Conservation (phyloP, 352 stramenopile species). For the Plasmopara halstedii region DNA sequence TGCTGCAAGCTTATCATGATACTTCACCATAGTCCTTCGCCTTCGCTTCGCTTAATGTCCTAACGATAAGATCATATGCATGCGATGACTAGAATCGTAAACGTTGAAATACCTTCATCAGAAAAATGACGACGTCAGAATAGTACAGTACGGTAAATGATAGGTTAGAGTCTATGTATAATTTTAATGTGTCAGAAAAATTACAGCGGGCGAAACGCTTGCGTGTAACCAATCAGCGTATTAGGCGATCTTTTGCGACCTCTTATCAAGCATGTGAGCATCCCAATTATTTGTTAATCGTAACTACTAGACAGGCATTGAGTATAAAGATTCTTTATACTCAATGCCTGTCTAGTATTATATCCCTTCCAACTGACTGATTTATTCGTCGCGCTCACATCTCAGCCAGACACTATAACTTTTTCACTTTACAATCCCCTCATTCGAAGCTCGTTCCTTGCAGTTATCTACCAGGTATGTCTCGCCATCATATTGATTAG, state of each 20-base stretch:
- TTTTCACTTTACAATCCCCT: background rate
- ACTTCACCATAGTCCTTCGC: too few species aligned
- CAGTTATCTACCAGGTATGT: background rate
- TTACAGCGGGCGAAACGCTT: too few species aligned
- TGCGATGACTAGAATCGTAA: too few species aligned
- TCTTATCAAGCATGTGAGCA: background rate
- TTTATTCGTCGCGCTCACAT: background rate
- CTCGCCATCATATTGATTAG: background rate
- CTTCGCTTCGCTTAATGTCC: too few species aligned
- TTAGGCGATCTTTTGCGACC: background rate
- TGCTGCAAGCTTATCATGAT: too few species aligned
- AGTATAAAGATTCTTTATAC: background rate
- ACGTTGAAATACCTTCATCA: too few species aligned
- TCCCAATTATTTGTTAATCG: background rate
- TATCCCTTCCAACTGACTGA: background rate
- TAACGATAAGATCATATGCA: too few species aligned
- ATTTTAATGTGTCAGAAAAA: too few species aligned
- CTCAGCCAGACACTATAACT: background rate
- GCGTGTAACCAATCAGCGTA: background rate
- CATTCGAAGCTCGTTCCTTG: background rate
- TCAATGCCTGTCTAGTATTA: background rate
- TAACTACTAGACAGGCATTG: too few species aligned
- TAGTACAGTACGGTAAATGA: too few species aligned
- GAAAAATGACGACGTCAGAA: too few species aligned
- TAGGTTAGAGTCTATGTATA: too few species aligned